phyloP scores from a whole-genome alignment of 495 filamentous ascomycete genomes.

The Aspergillus biplanus region DNA sequence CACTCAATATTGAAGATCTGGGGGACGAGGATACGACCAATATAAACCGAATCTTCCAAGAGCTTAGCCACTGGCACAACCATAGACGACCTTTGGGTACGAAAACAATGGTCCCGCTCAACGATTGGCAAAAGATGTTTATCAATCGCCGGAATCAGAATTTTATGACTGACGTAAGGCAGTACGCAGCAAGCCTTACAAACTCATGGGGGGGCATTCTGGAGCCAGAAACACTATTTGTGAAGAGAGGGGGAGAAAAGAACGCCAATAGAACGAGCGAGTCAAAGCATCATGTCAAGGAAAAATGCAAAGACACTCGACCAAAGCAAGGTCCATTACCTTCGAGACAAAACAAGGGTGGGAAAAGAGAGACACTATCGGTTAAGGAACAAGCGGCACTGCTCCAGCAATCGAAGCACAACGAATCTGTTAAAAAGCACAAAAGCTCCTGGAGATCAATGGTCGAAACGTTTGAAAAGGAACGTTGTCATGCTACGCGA shows the following conservation, averaged over 20 bases:
- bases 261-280: constrained; percentile 11
- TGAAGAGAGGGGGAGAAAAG: constrained; percentile 22
- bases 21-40: constrained; percentile 1
- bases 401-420: constrained; percentile 5
- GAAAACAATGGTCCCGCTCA: constrained; percentile 28
- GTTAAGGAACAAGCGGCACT: constrained; percentile 14
- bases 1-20: constrained; percentile 39
- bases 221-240: constrained; percentile 59
- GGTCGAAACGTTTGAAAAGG: constrained; percentile 29
- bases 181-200: constrained; percentile 73
- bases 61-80: constrained; percentile 70
- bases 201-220: constrained; percentile 63
- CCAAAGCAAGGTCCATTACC: neutral
- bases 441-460: constrained; percentile 12
- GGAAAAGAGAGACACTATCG: neutral
- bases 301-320: neutral
- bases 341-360: neutral
- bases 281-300: neutral
- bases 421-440: constrained; percentile 7
- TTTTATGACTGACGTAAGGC: constrained; percentile 55
- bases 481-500: constrained; percentile 34
- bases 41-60: constrained; percentile 51
- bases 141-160: constrained; percentile 25
- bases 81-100: constrained; percentile 50
- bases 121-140: constrained; percentile 11